These are phyloP conservation scores for Neonothopanus nambi DNA, from an alignment of 1,284 basidiomycete species.

Conservation along the genomic window DNA sequence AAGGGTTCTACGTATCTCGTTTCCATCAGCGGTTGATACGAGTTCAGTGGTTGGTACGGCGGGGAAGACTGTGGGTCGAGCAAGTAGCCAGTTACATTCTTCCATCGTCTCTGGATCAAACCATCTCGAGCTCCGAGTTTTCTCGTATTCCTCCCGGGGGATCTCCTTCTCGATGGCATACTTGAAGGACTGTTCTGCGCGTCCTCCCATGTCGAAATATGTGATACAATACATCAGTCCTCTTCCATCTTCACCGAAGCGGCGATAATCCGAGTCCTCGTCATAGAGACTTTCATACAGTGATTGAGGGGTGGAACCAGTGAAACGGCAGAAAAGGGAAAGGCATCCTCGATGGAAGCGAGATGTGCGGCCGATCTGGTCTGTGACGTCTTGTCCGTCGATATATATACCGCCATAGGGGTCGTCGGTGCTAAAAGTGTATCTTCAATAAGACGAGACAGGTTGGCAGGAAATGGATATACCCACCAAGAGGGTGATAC, in stretches of 20 bases:
- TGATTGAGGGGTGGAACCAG: constrained; percentile 5
- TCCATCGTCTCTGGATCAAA: constrained; percentile 18
- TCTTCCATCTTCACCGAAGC: constrained; percentile 1
- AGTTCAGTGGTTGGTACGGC: background rate
- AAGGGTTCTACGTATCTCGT: too few relatives aligned
- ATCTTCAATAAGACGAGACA: too few relatives aligned
- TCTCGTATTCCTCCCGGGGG: constrained; percentile 9
- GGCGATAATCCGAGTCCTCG: constrained; percentile 13
- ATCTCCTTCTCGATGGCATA: constrained; percentile 12
- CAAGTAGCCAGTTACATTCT: constrained; percentile 15
- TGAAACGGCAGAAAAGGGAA: constrained; percentile 14
- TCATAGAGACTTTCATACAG: constrained; percentile 16
- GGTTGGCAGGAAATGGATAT: background rate
- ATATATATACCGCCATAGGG: too few relatives aligned
- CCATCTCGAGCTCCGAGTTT: constrained; percentile 10
- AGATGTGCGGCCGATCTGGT: background rate
- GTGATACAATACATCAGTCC: constrained; percentile 14
- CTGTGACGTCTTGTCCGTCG: constrained; percentile 7
- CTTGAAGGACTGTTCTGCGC: constrained; percentile 13
- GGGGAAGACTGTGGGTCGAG: constrained; percentile 3
- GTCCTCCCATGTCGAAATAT: constrained; percentile 17
- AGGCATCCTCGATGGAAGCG: constrained; percentile 15
- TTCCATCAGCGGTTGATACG: too few relatives aligned
- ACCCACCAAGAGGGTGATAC: constrained; percentile 17
- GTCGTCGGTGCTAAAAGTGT: too few relatives aligned